Percentiles rank a stretch among this genome's conserved stretches.
phyloP scores from a whole-genome alignment of 1,284 basidiomycete genomes.

The Cystobasidium sp. region DNA sequence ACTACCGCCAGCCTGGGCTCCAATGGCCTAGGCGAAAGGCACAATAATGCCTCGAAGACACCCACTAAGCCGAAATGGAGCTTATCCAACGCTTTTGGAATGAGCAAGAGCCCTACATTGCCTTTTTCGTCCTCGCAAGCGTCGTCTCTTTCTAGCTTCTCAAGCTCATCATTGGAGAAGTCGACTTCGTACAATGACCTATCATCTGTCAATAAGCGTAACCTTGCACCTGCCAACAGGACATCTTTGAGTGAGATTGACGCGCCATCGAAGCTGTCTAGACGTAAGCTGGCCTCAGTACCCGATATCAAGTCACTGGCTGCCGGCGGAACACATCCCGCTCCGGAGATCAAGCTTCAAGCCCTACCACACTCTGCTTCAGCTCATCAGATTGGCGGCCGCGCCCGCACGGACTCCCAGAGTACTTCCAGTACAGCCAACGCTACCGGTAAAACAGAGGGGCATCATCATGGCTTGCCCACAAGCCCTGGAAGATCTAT shows the following conservation, averaged over 20 bases:
- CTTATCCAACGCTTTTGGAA: slow-evolving; percentile 75
- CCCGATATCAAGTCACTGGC: slow-evolving; percentile 49
- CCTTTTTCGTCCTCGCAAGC: slow-evolving; percentile 42
- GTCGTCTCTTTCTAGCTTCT: slow-evolving; percentile 14
- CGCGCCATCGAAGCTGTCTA: slow-evolving; percentile 21
- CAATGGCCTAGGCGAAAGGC: slow-evolving; percentile 31
- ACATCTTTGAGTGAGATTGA: background rate
- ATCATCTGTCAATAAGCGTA: slow-evolving; percentile 60
- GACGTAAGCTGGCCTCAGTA: slow-evolving; percentile 49
- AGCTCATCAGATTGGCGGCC: slow-evolving; percentile 36
- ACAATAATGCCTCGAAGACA: slow-evolving; percentile 57
- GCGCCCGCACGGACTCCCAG: slow-evolving; percentile 45
- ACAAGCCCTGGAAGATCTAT: slow-evolving; percentile 51
- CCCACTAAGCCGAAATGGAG: slow-evolving; percentile 75
- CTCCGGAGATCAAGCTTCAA: slow-evolving; percentile 5
- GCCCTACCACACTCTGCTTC: slow-evolving; percentile 44
- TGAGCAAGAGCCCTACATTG: slow-evolving; percentile 68
- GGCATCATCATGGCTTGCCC: slow-evolving; percentile 19
- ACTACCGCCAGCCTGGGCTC: slow-evolving; percentile 21
- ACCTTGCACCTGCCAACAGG: slow-evolving; percentile 50
- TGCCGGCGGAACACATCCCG: slow-evolving; percentile 7
- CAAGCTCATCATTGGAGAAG: slow-evolving; percentile 49
- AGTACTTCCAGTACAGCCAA: slow-evolving; percentile 47
- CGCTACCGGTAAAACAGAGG: slow-evolving; percentile 26
- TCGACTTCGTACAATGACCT: slow-evolving; percentile 52